These are phyloP conservation scores for Ganoderma boninense DNA, from an alignment of 1,284 basidiomycete genomes.

Conservation along the genomic window DNA sequence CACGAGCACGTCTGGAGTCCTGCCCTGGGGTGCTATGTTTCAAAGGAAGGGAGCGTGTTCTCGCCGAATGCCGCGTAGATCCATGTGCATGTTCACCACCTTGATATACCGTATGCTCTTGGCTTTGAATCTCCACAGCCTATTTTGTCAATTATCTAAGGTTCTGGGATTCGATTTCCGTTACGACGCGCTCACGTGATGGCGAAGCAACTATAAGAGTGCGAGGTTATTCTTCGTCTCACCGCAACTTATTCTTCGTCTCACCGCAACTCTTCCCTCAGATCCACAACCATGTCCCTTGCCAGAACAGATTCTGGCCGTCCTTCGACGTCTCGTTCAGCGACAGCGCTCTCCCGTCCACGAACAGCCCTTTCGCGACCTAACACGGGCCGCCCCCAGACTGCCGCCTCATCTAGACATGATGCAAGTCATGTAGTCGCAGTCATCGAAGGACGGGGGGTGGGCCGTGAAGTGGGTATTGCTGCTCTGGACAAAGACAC, in stretches of 20 bases:
- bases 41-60: conserved; percentile 27
- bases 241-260: too few relatives aligned
- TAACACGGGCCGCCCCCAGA: conserved; percentile 62
- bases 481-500: conserved; percentile 86
- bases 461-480: conserved; percentile 85
- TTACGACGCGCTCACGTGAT: conserved; percentile 23
- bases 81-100: background rate
- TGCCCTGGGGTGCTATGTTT: conserved; percentile 60
- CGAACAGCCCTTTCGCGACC: conserved; percentile 42
- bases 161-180: background rate
- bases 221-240: too few relatives aligned
- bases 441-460: conserved; percentile 76
- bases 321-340: conserved; percentile 27
- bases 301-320: conserved; percentile 5
- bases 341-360: conserved; percentile 35
- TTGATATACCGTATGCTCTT: background rate
- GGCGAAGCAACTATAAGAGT: background rate
- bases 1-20: conserved; percentile 76
- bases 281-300: conserved; percentile 21
- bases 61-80: conserved; percentile 11
- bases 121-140: background rate
- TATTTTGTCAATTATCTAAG: background rate
- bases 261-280: conserved; percentile 1
- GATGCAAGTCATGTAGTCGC: conserved; percentile 72
- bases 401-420: conserved; percentile 62